A percentile compares a stretch with the other conserved stretches of the same genome.
Conservation (phyloP, 495 filamentous ascomycete species). For the Daldinia decipiens region DNA sequence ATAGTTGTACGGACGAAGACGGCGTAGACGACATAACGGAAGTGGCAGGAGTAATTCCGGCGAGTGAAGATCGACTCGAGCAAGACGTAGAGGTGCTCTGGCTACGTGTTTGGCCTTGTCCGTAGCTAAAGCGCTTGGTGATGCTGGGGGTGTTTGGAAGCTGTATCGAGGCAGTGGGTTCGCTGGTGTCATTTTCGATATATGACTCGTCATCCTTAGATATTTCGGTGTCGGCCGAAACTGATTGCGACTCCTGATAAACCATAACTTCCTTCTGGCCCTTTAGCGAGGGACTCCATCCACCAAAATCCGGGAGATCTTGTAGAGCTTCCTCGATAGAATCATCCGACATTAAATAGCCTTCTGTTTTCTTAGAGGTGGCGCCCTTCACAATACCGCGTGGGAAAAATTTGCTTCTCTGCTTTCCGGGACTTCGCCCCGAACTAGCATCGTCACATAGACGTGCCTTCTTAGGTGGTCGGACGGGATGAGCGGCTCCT, state of each 20-base stretch:
- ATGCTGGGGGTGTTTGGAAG: slow-evolving; percentile 39
- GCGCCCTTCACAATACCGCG: slow-evolving; percentile 32
- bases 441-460: slow-evolving; percentile 54
- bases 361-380: slow-evolving; percentile 35
- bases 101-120: slow-evolving; percentile 18
- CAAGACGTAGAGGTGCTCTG: slow-evolving; percentile 37
- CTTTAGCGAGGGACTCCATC: slow-evolving; percentile 33
- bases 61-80: slow-evolving; percentile 39
- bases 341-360: slow-evolving; percentile 58
- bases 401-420: slow-evolving; percentile 58
- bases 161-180: neutral
- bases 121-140: slow-evolving; percentile 36
- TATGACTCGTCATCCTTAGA: slow-evolving; percentile 28
- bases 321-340: slow-evolving; percentile 58
- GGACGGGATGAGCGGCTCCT: slow-evolving; percentile 14
- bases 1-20: slow-evolving; percentile 40
- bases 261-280: slow-evolving; percentile 40
- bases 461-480: slow-evolving; percentile 62
- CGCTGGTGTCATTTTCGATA: neutral
- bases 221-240: neutral
- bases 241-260: slow-evolving; percentile 40
- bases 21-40: slow-evolving; percentile 39
- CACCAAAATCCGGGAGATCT: slow-evolving; percentile 53
- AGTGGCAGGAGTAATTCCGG: slow-evolving; percentile 46
- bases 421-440: slow-evolving; percentile 33